phyloP scores from a whole-genome alignment of 352 stramenopile genomes.

The Globisporangium cederbergense region DNA sequence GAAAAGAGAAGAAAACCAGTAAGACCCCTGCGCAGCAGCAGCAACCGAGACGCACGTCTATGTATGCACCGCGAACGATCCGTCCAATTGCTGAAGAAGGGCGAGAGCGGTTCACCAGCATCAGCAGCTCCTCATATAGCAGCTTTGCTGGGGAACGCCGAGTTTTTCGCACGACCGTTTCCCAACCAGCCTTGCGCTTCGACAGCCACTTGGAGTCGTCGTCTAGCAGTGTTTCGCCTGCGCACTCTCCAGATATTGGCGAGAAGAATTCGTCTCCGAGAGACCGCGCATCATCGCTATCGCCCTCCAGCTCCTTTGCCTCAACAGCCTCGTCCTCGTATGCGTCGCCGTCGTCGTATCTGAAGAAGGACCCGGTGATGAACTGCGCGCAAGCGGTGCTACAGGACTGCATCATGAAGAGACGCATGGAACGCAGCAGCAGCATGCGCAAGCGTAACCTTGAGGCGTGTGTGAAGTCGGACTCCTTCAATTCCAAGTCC shows the following conservation, averaged over 20 bases:
- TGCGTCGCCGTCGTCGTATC: constrained; percentile 36
- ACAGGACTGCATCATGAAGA: constrained; percentile 68
- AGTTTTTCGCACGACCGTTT: neutral
- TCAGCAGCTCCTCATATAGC: constrained; percentile 4
- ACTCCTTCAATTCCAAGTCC: constrained; percentile 33
- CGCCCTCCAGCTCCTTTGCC: constrained; percentile 26
- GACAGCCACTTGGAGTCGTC: constrained; percentile 8
- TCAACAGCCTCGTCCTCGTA: constrained; percentile 43
- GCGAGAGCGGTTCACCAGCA: constrained; percentile 4
- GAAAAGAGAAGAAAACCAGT: constrained; percentile 35
- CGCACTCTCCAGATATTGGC: neutral
- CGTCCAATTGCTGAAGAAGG: constrained; percentile 14
- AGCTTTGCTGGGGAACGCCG: neutral
- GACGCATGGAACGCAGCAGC: constrained; percentile 47
- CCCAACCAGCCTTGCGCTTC: constrained; percentile 8
- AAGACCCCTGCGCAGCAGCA: constrained; percentile 14
- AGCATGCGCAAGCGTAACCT: constrained; percentile 66
- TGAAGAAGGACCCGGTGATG: constrained; percentile 47
- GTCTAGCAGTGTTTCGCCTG: neutral
- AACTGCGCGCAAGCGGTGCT: constrained; percentile 61
- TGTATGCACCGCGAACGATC: constrained; percentile 14
- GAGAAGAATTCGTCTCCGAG: constrained; percentile 8
- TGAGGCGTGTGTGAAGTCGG: constrained; percentile 39
- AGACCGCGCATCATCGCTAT: constrained; percentile 17
- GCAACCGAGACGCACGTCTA: constrained; percentile 10